Conservation (phyloP, 192 early-diverging fungal genomes). For the Lobosporangium transversale region DNA sequence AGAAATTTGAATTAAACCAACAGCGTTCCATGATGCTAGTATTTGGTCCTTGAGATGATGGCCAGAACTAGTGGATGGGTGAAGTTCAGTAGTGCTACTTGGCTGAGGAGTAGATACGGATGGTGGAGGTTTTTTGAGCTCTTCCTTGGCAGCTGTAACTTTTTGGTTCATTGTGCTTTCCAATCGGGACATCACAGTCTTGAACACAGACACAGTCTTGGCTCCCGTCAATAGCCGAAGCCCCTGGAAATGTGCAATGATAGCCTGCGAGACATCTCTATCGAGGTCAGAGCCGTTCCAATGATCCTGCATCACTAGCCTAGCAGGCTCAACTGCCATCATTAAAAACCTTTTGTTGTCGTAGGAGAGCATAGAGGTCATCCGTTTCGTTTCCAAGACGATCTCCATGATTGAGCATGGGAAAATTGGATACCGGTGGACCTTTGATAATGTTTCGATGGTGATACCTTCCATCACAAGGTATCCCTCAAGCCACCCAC, state of each 20-base stretch:
- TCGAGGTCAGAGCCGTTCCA: slow-evolving; percentile 57
- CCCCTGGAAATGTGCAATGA: slow-evolving; percentile 27
- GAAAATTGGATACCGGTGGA: slow-evolving; percentile 22
- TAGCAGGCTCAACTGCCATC: slow-evolving; percentile 64
- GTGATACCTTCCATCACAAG: slow-evolving; percentile 54
- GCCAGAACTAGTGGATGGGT: not conserved
- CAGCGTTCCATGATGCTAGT: slow-evolving; percentile 25
- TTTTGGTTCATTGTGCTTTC: slow-evolving; percentile 40
- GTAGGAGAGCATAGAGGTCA: slow-evolving; percentile 71
- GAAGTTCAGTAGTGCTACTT: not conserved
- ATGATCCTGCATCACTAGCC: slow-evolving; percentile 56
- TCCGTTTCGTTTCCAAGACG: slow-evolving; percentile 56
- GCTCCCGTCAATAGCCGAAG: slow-evolving; percentile 35
- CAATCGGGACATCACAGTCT: slow-evolving; percentile 25
- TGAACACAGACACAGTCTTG: slow-evolving; percentile 49
- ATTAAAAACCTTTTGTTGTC: slow-evolving; percentile 82
- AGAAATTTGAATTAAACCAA: slow-evolving; percentile 33
- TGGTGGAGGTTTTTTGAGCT: slow-evolving; percentile 31
- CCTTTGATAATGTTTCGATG: slow-evolving; percentile 36
- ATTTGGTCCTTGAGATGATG: slow-evolving; percentile 1
- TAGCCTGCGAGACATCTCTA: slow-evolving; percentile 24
- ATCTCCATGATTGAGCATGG: slow-evolving; percentile 54
- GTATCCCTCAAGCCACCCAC: slow-evolving; percentile 67
- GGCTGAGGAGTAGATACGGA: slow-evolving; percentile 21
- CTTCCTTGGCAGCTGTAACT: slow-evolving; percentile 28